Evolutionary conservation across 371 early-diverging fungal species (phyloP).

Genomic region (Rhizopus delemar): DNA sequence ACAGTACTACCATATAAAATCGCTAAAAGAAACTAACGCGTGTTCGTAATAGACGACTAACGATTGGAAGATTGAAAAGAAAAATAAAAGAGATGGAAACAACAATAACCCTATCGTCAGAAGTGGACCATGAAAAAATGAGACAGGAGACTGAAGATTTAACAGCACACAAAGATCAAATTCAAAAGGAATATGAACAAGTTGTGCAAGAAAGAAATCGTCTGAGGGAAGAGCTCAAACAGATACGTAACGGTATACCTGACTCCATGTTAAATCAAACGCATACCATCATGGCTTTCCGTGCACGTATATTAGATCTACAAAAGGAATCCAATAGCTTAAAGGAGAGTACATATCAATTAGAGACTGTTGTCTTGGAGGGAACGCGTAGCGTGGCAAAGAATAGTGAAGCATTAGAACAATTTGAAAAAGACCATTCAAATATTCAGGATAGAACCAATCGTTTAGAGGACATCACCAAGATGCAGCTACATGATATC

Average conservation of each 20-base stretch:
- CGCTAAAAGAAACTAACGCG: neutral
- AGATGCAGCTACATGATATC: conserved; percentile 65
- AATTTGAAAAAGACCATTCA: conserved; percentile 56
- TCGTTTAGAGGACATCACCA: conserved; percentile 62
- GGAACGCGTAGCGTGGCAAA: conserved; percentile 45
- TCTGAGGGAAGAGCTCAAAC: conserved; percentile 66
- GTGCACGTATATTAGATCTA: conserved; percentile 49
- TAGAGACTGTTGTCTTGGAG: conserved; percentile 38
- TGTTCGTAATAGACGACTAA: conserved; percentile 30
- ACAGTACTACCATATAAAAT: conserved; percentile 2
- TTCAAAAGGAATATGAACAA: conserved; percentile 66
- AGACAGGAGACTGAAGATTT: conserved; percentile 52
- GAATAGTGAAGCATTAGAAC: conserved; percentile 26
- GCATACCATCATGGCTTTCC: conserved; percentile 52
- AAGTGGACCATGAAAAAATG: conserved; percentile 12
- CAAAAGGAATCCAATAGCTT: conserved; percentile 46
- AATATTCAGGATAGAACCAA: conserved; percentile 65
- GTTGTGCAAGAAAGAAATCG: conserved; percentile 62
- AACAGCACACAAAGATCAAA: conserved; percentile 59
- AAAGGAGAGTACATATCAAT: conserved; percentile 32
- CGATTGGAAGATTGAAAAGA: conserved; percentile 37
- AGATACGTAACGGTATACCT: conserved; percentile 58
- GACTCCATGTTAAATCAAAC: conserved; percentile 49
- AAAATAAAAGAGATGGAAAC: conserved; percentile 44
- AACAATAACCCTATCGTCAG: conserved; percentile 18